These are phyloP conservation scores for Eustoma russellianum DNA, from an alignment of 257 asterid species.

Conservation along the genomic window DNA sequence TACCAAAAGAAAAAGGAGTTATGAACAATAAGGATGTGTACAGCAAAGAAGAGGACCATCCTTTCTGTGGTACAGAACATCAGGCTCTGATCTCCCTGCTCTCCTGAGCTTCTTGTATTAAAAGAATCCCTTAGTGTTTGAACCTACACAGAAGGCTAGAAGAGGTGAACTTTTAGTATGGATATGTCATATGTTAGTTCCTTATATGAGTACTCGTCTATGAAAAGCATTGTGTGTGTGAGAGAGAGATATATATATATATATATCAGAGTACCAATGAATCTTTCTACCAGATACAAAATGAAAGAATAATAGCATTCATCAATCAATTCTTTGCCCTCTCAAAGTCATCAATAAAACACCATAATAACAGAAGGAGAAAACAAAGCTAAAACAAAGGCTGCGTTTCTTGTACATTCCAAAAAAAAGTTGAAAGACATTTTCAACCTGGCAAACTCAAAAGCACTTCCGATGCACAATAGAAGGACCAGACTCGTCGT, in stretches of 20 bases:
- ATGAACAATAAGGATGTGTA: background rate
- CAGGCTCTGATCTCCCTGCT: conserved; percentile 37
- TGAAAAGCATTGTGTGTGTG: background rate
- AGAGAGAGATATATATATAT: background rate
- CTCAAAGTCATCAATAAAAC: conserved; percentile 22
- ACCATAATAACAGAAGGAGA: conserved; percentile 22
- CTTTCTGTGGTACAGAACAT: conserved; percentile 46
- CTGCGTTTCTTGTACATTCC: conserved; percentile 21
- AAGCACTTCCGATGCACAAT: conserved; percentile 30
- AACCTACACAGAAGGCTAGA: no score
- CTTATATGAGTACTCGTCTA: background rate
- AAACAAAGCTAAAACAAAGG: conserved; percentile 26
- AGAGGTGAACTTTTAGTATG: no score
- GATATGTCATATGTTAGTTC: no score
- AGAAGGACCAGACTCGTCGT: conserved; percentile 31
- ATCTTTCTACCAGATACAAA: conserved; percentile 26
- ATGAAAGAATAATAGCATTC: conserved; percentile 34
- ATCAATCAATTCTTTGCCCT: conserved; percentile 27
- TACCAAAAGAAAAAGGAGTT: conserved; percentile 2
- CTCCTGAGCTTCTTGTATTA: conserved; percentile 16
- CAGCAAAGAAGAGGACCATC: conserved; percentile 43
- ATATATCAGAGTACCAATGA: background rate
- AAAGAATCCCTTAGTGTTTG: no score
- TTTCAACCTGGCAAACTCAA: conserved; percentile 12
- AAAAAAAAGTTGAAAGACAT: conserved; percentile 13